Base-by-base conservation (phyloP, 2,329 filamentous ascomycete species). In the Coccinonectria pachysandricola region DNA sequence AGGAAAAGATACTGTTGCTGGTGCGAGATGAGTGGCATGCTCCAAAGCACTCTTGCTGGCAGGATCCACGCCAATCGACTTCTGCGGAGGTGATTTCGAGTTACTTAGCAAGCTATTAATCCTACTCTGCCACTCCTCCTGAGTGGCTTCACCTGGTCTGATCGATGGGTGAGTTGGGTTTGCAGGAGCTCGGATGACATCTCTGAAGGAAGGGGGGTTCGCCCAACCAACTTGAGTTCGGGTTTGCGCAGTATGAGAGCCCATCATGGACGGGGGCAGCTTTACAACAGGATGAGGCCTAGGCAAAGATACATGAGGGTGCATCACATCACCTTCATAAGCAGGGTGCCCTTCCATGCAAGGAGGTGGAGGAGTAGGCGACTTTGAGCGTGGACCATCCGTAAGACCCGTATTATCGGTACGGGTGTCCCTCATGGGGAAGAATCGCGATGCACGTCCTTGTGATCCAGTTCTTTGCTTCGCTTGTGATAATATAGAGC, bases 101-200 rank as follows among this genome's bases (percentile, higher is more conserved):
- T 74, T 73, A 40, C 75, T 71, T 18, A 94, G 67, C 22, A 93
- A 65, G 23, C 69, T 77, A 52, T 93, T 86, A 52, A 95, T 86
- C 44, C 76, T 76, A 43, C 81, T 78, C 52, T 93, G 85, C 86
- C 86, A 88, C 28, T 67, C 66, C 27, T 48, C 46, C 36, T 58
- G 41, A 32, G 52, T 49, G 6, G 57, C 56, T 25, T 63, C 60
- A 10, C 47, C 46, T 6, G 48, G 39, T 5, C 29, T 35, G 12
- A 39, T 39, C 9, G 45, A 35, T 15, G 44, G 32, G 17, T 36
- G 39, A 15, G 39, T 25, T 7, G 17, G 17, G 10, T 19, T 19
- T 19, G 17, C 17, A 8, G 41, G 37, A 12, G 35, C 43, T 19
- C 45, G 41, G 5, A 37, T 31, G 10, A 35, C 33, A 23, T 57